Evolutionary conservation across 2,329 filamentous ascomycete species (phyloP).

Genomic region (Aspergillus pseudoviridinutans): DNA sequence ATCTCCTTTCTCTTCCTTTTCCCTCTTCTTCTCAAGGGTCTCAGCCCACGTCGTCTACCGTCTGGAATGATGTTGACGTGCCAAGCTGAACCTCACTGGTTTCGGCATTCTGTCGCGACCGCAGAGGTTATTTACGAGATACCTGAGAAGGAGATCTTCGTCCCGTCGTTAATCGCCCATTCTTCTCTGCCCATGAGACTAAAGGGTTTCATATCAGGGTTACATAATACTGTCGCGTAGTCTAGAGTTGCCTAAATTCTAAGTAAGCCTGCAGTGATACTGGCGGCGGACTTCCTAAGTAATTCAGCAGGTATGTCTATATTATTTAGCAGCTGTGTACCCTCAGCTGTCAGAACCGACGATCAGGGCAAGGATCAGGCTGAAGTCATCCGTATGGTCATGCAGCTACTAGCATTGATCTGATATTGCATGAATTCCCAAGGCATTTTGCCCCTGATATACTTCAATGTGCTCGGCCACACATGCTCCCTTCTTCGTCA

Average conservation of each 20-base stretch:
- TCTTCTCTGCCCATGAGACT: constrained; percentile 43
- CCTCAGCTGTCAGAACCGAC: neutral
- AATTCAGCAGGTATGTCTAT: neutral
- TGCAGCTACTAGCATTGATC: neutral
- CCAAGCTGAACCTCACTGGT: constrained; percentile 36
- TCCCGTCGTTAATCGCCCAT: constrained; percentile 50
- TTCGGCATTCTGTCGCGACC: constrained; percentile 45
- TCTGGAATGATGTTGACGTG: constrained; percentile 39
- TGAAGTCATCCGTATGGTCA: neutral
- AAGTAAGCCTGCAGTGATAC: neutral
- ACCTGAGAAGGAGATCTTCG: constrained; percentile 36
- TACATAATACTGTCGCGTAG: constrained; percentile 27
- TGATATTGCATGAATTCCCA: neutral
- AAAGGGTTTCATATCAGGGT: constrained; percentile 50
- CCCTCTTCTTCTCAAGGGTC: constrained; percentile 31
- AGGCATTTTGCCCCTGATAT: too few relatives aligned
- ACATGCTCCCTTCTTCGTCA: neutral
- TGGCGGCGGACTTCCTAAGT: neutral
- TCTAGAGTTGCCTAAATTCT: neutral
- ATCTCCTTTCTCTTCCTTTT: constrained; percentile 8
- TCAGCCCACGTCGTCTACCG: constrained; percentile 39
- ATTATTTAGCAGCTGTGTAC: neutral
- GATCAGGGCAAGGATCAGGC: neutral
- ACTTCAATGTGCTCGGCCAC: neutral
- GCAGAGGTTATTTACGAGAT: constrained; percentile 33